Evolutionary conservation across 805 yeast species (phyloP).

Genomic region (Debaryomyces hansenii): DNA sequence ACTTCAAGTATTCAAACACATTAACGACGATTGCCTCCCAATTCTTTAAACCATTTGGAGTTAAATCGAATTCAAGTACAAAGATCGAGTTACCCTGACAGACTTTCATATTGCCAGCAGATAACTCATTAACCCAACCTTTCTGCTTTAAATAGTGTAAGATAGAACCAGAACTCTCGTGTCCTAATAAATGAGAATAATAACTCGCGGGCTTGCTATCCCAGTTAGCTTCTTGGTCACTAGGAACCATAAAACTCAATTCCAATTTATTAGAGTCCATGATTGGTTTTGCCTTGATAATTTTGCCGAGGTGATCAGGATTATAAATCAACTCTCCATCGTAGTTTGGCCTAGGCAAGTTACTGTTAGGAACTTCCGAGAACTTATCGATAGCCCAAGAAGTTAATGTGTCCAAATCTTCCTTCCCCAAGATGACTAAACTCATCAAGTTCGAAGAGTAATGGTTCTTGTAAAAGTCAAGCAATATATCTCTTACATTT

Average conservation of each 20-base stretch:
- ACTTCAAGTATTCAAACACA: slow-evolving; percentile 70
- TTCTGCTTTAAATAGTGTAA: slow-evolving; percentile 63
- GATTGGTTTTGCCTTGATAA: slow-evolving; percentile 74
- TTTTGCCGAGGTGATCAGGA: slow-evolving; percentile 46
- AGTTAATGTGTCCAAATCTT: slow-evolving; percentile 69
- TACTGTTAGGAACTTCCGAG: slow-evolving; percentile 56
- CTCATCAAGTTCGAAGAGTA: slow-evolving; percentile 91
- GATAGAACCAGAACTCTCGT: slow-evolving; percentile 87
- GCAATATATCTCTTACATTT: slow-evolving; percentile 78
- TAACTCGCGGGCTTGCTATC: slow-evolving; percentile 68
- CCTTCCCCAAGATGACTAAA: slow-evolving; percentile 80
- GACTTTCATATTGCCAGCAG: slow-evolving; percentile 68
- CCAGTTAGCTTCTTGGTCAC: slow-evolving; percentile 61
- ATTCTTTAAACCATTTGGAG: slow-evolving; percentile 65
- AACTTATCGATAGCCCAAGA: slow-evolving; percentile 70
- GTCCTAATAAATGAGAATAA: slow-evolving; percentile 83
- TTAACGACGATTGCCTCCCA: slow-evolving; percentile 60
- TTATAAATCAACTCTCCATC: slow-evolving; percentile 47
- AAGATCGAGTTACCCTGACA: slow-evolving; percentile 70
- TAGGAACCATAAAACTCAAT: slow-evolving; percentile 73
- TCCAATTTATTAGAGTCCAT: slow-evolving; percentile 73
- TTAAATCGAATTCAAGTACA: slow-evolving; percentile 70
- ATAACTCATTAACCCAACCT: slow-evolving; percentile 79
- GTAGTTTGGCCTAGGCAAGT: slow-evolving; percentile 46
- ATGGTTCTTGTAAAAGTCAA: slow-evolving; percentile 67